These are phyloP conservation scores for Mycoemilia scoparia DNA, from an alignment of 192 early-diverging fungal species.

Conservation along the genomic window DNA sequence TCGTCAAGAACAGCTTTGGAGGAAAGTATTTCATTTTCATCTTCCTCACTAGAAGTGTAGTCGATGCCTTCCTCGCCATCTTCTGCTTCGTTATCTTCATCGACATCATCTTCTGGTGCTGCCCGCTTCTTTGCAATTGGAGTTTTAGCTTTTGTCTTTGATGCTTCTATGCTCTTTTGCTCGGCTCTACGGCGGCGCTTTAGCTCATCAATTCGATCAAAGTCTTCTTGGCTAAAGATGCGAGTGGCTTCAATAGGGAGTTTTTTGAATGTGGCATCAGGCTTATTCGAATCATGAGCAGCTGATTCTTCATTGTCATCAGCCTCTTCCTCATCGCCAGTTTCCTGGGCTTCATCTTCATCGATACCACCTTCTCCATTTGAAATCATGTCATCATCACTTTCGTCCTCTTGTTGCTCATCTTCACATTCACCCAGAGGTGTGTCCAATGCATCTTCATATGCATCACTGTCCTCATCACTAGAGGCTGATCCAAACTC, in stretches of 20 bases:
- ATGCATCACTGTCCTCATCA: constrained; percentile 4
- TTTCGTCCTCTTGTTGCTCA: constrained; percentile 8
- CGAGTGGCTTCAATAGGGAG: constrained; percentile 70
- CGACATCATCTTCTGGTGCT: constrained; percentile 1
- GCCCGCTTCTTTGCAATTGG: neutral
- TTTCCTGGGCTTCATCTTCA: constrained; percentile 9
- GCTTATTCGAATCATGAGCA: neutral
- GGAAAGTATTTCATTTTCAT: too few species aligned
- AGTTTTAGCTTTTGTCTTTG: constrained; percentile 2
- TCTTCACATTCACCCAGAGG: constrained; percentile 25
- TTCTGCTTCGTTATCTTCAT: neutral
- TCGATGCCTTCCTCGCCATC: constrained; percentile 1
- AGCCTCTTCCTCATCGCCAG: constrained; percentile 27
- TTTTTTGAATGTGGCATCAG: constrained; percentile 1
- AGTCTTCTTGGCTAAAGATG: constrained; percentile 44
- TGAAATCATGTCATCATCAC: neutral
- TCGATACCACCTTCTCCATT: neutral
- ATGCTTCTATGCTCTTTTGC: constrained; percentile 1
- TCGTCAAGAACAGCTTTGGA: constrained; percentile 16
- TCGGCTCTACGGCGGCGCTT: constrained; percentile 29
- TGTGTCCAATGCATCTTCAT: constrained; percentile 4
- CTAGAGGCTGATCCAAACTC: constrained; percentile 9
- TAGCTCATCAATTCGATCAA: constrained; percentile 62
- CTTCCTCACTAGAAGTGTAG: constrained; percentile 5
- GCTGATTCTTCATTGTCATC: neutral